These are phyloP conservation scores for Mucor sp. DNA, from an alignment of 371 early-diverging fungal species.

Conservation along the genomic window DNA sequence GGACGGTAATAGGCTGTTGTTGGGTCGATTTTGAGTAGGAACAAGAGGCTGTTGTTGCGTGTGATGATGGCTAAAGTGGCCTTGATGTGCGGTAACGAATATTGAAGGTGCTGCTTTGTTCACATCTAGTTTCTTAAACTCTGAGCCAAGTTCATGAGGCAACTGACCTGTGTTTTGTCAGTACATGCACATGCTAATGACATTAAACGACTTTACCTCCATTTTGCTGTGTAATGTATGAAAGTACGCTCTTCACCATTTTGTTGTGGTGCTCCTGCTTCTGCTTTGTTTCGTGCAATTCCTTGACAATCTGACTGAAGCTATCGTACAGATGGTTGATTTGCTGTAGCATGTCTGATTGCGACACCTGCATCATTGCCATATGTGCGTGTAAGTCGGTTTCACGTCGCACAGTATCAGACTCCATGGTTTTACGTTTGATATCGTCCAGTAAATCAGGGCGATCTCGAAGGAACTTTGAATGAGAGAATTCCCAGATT, in stretches of 20 bases:
- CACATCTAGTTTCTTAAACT: constrained; percentile 23
- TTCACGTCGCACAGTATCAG: constrained; percentile 73
- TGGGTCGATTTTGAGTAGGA: constrained; percentile 1
- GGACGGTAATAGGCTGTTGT: background rate
- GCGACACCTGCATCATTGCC: constrained; percentile 75
- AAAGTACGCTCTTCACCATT: constrained; percentile 60
- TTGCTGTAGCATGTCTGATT: constrained; percentile 75
- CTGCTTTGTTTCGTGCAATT: constrained; percentile 71
- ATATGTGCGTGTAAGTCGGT: constrained; percentile 74
- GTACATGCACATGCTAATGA: background rate
- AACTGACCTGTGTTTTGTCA: constrained; percentile 11
- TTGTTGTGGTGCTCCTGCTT: constrained; percentile 65
- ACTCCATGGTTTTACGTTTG: constrained; percentile 85
- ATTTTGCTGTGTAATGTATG: constrained; percentile 54
- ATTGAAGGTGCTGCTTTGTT: constrained; percentile 54
- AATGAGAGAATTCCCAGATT: constrained; percentile 93
- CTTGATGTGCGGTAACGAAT: constrained; percentile 56
- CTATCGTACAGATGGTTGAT: constrained; percentile 72
- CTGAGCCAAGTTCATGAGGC: constrained; percentile 47
- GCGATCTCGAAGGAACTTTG: constrained; percentile 78
- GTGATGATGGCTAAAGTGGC: background rate
- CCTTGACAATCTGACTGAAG: constrained; percentile 68
- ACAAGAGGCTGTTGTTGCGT: constrained; percentile 6
- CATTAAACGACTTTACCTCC: constrained; percentile 25
- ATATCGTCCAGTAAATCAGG: constrained; percentile 85